Conservation (phyloP, 345 rosid species). For the Ceriops decandra region DNA sequence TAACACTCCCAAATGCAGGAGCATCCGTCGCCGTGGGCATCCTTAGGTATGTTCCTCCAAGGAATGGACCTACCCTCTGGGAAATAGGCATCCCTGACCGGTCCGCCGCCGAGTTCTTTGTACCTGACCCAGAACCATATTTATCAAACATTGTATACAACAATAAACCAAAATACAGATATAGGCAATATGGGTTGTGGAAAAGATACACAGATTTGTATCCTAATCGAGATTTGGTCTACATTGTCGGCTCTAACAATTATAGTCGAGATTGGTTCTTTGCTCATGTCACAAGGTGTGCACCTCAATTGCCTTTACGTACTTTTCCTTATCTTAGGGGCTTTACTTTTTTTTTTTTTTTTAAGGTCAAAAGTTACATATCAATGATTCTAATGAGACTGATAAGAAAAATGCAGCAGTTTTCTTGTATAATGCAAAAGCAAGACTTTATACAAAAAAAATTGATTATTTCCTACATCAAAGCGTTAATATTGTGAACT, state of each 20-base stretch:
- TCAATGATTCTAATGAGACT: no score
- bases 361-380: no score
- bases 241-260: conserved; percentile 8
- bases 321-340: background rate
- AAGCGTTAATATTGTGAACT: no score
- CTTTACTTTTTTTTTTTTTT: no score
- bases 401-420: no score
- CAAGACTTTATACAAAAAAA: no score
- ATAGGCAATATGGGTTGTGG: conserved; percentile 34
- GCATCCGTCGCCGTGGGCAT: conserved; percentile 32
- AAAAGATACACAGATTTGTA: conserved; percentile 19
- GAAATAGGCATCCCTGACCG: conserved; percentile 86
- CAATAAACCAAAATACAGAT: conserved; percentile 16
- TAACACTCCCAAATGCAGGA: conserved; percentile 35
- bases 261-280: conserved; percentile 54
- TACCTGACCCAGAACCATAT: conserved; percentile 58
- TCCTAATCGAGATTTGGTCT: conserved; percentile 21
- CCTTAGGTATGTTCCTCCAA: conserved; percentile 50
- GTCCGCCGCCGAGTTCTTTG: conserved; percentile 65
- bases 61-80: conserved; percentile 78
- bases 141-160: conserved; percentile 39
- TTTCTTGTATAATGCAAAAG: no score
- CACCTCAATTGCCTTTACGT: background rate
- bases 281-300: conserved; percentile 70
- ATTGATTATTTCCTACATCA: no score